A percentile compares a stretch with the other conserved stretches of the same genome.
These are phyloP conservation scores for Hawksworthiomyces lignivorus DNA, from an alignment of 2,329 filamentous ascomycete genomes.

Conservation along the genomic window DNA sequence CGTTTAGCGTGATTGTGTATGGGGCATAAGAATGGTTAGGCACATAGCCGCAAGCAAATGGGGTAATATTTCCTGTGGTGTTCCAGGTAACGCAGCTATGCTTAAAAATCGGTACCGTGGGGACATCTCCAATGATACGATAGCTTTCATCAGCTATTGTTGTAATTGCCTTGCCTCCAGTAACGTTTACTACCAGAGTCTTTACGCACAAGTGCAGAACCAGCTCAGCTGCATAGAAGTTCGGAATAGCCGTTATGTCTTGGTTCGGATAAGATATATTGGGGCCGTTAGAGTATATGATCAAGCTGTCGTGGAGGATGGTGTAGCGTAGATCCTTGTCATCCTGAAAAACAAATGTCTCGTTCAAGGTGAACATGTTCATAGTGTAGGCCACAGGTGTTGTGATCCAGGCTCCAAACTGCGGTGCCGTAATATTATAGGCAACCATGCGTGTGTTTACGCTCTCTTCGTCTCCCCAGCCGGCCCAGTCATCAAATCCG, in stretches of 20 bases:
- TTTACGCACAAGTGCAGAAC: conserved; percentile 4
- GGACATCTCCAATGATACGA: neutral
- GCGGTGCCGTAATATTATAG: neutral
- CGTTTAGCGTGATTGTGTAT: neutral
- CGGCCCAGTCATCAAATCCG: neutral
- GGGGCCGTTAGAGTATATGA: conserved; percentile 5
- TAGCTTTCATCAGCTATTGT: neutral
- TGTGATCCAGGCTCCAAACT: neutral
- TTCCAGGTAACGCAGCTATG: conserved; percentile 2
- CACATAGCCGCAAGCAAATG: conserved; percentile 2
- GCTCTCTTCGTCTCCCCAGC: conserved; percentile 3
- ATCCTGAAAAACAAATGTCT: neutral
- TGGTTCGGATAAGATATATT: conserved; percentile 5
- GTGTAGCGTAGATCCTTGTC: conserved; percentile 1
- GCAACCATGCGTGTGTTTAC: neutral
- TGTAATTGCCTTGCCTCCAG: neutral
- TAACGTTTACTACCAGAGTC: neutral
- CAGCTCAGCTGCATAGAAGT: conserved; percentile 1
- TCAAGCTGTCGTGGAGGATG: neutral
- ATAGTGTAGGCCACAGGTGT: too few species aligned
- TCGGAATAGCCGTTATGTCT: neutral
- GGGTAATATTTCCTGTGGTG: conserved; percentile 1
- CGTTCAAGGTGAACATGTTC: neutral
- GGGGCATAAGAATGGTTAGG: neutral
- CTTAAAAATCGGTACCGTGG: neutral